Base-by-base conservation (phyloP, 176 grass and related monocot genomes). In the Phragmites australis region DNA sequence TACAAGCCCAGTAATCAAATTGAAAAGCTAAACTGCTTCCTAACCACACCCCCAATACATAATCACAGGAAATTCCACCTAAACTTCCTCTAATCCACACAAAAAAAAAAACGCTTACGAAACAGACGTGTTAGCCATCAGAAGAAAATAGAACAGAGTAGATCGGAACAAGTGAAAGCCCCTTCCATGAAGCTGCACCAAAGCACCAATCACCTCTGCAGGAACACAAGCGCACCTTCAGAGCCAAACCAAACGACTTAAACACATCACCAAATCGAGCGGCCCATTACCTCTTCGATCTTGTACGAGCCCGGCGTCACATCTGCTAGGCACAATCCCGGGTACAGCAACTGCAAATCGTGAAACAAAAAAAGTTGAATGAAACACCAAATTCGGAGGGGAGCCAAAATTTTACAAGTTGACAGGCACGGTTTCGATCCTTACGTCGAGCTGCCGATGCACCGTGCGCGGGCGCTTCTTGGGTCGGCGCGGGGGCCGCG, bases 401-500 rank as follows among this genome's bases (percentile, higher is more conserved):
- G 29, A 16, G 3, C 6, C 17, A n/a, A 81, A 59, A 64, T 1
- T 7, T 16, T 0, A 9, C 16, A 54, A 76, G 43, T 63, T 4
- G 34, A 26, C 18, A 42, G 9, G n/a, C 21, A 13, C 8, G 1
- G 32, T 19, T 7, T 40, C 44, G 48, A 85, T 89, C 39, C 80
- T 84, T 69, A 93, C 90, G 73, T 93, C 80, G 27, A 93, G 51
- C 70, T 89, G 87, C 37, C 81, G 83, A 80, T 89, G 90, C 49
- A 93, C 51, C 2, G 61, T 17, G 59, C 84, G 87, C 1, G 81
- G 49, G 34, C 81, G 87, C 90, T 93, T 93, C 80, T 87, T 93
- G 59, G 90, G 84, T 42, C 90, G 70, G 47, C 90, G 87, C 8
- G 90, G 83, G 40, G 90, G 90, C 2, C 88, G 85, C 16, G 82